Conservation (phyloP, 2,329 filamentous ascomycete genomes). For the Clarireedia paspali region DNA sequence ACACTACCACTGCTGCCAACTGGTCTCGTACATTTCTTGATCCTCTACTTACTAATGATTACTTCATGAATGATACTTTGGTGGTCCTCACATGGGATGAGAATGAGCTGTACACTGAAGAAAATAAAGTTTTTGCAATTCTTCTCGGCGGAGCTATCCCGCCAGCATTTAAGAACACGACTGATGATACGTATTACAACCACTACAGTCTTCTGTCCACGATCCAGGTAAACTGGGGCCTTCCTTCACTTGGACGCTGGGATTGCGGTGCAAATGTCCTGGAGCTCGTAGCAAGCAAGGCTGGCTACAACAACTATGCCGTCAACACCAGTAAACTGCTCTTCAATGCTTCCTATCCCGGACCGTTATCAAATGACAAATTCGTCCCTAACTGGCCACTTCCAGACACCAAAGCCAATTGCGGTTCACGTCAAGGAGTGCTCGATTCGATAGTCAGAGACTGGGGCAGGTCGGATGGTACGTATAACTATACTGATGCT, state of each 20-base stretch:
- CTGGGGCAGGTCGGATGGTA: conserved; percentile 14
- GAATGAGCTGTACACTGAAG: conserved; percentile 40
- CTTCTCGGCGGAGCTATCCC: conserved; percentile 47
- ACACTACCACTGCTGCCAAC: conserved; percentile 38
- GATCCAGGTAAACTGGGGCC: conserved; percentile 33
- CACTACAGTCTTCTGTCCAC: conserved; percentile 35
- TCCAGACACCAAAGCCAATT: conserved; percentile 17
- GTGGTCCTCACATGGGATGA: conserved; percentile 51
- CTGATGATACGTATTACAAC: conserved; percentile 41
- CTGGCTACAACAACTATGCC: conserved; percentile 16
- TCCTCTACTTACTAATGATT: conserved; percentile 40
- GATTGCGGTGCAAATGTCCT: conserved; percentile 30
- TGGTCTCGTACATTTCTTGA: conserved; percentile 45
- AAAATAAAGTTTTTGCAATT: conserved; percentile 45
- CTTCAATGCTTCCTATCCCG: conserved; percentile 37
- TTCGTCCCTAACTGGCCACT: conserved; percentile 17
- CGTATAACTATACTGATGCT: conserved; percentile 16
- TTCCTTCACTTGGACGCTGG: conserved; percentile 35
- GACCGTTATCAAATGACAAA: conserved; percentile 26
- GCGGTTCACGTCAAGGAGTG: conserved; percentile 13
- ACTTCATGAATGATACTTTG: conserved; percentile 45
- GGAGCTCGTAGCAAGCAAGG: conserved; percentile 19
- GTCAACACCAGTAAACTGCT: conserved; percentile 31
- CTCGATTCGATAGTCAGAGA: conserved; percentile 10
- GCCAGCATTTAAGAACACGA: conserved; percentile 36